phyloP scores from a whole-genome alignment of 1,139 yeast genomes.

The Yarrowia galli region DNA sequence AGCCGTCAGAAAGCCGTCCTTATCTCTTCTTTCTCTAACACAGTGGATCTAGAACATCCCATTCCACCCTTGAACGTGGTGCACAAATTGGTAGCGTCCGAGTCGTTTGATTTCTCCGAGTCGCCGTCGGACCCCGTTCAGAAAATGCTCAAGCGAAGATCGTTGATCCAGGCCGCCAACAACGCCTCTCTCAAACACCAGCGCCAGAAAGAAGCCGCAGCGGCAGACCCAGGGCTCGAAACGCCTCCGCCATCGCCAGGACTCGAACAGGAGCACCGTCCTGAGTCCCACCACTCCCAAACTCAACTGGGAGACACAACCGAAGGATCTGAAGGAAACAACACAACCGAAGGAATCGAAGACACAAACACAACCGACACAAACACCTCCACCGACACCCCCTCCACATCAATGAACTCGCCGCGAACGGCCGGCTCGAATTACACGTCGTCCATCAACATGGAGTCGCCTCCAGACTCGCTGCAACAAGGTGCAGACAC shows the following conservation, averaged over 20 bases:
- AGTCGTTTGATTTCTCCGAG: slow-evolving; percentile 37
- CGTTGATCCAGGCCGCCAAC: slow-evolving; percentile 27
- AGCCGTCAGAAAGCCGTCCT: too few relatives aligned
- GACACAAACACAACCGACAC: too few relatives aligned
- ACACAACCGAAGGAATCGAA: background rate
- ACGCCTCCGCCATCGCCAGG: slow-evolving; percentile 36
- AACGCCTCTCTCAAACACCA: slow-evolving; percentile 15
- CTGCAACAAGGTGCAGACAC: slow-evolving; percentile 20
- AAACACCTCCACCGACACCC: background rate
- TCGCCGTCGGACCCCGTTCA: slow-evolving; percentile 28
- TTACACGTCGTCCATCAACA: slow-evolving; percentile 6
- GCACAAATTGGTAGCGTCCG: slow-evolving; percentile 30
- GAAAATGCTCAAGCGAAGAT: slow-evolving; percentile 26
- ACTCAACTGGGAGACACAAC: slow-evolving; percentile 3
- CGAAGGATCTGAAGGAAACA: too few relatives aligned
- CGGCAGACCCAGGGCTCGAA: slow-evolving; percentile 30
- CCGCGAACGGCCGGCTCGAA: slow-evolving; percentile 3
- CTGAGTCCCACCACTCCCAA: slow-evolving; percentile 1
- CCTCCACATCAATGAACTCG: background rate
- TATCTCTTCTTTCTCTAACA: too few relatives aligned
- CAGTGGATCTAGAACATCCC: slow-evolving; percentile 30
- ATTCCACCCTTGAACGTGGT: slow-evolving; percentile 31
- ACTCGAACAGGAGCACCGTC: background rate
- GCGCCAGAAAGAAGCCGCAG: slow-evolving; percentile 3
- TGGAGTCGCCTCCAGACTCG: slow-evolving; percentile 34